Evolutionary conservation across 768 basidiomycete species (phyloP).

Genomic region (Pleurotus tuoliensis): DNA sequence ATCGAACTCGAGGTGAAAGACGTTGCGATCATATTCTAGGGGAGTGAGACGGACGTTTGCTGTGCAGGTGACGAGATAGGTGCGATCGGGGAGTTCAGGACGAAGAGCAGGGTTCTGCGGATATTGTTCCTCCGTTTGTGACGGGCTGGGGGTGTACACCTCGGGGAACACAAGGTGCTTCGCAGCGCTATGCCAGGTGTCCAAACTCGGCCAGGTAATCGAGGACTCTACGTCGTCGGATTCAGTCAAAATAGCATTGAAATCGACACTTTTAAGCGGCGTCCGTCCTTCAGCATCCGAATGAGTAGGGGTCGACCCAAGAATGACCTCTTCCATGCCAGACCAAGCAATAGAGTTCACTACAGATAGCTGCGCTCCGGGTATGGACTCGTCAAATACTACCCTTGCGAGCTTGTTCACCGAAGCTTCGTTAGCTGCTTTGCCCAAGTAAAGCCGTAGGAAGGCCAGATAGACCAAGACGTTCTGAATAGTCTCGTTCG

Average conservation of each 20-base stretch:
- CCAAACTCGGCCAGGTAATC: slow-evolving; percentile 55
- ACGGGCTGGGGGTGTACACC: slow-evolving; percentile 55
- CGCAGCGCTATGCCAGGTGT: slow-evolving; percentile 82
- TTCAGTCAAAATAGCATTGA: slow-evolving; percentile 73
- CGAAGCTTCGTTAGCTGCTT: slow-evolving; percentile 47
- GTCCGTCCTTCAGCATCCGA: slow-evolving; percentile 17
- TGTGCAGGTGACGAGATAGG: slow-evolving; percentile 88
- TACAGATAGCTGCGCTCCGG: slow-evolving; percentile 46
- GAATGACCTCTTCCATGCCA: slow-evolving; percentile 53
- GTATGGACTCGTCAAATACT: slow-evolving; percentile 41
- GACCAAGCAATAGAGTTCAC: slow-evolving; percentile 63
- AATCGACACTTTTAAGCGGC: slow-evolving; percentile 55
- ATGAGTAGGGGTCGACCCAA: slow-evolving; percentile 24
- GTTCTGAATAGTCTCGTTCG: slow-evolving; percentile 43
- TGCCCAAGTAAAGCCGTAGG: slow-evolving; percentile 77
- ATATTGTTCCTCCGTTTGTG: slow-evolving; percentile 35
- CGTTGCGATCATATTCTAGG: slow-evolving; percentile 93
- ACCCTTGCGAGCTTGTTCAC: slow-evolving; percentile 49
- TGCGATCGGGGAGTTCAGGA: slow-evolving; percentile 85
- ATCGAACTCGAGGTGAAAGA: slow-evolving; percentile 97
- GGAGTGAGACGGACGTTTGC: slow-evolving; percentile 96
- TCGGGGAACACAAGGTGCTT: slow-evolving; percentile 88
- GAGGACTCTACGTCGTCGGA: slow-evolving; percentile 51
- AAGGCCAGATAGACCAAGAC: slow-evolving; percentile 75
- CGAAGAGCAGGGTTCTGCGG: slow-evolving; percentile 68